Base-by-base conservation (phyloP, 106 monocot species). In the Allium cepa region DNA sequence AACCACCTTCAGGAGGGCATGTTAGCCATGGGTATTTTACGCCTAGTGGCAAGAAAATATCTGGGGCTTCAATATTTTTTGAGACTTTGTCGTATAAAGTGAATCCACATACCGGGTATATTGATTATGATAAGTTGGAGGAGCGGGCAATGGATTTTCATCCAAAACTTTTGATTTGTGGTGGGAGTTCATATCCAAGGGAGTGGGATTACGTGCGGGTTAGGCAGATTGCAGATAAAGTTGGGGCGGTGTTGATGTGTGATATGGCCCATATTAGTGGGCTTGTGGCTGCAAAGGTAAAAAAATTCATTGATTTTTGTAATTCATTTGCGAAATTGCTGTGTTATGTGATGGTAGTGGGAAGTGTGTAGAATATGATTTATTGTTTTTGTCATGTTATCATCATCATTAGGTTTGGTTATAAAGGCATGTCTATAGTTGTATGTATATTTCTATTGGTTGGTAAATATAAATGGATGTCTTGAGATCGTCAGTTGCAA, bases 221-320 rank as follows among this genome's bases (percentile, higher is more conserved):
- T 68, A 66, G 88, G 68, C 84, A 84, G 73, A 81, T 84, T 71
- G 79, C 88, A 3, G 81, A 88, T 57, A 84, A 84, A 68, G 84
- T 84, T 75, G 84, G 88, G 10, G 88, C 88, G 11, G 72, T 84
- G 13, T 69, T 88, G 63, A 84, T 88, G 88, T 88, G 88, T 69
- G 88, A 88, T 53, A 88, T 88, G 88, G 88, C 88, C 60, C 88
- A 88, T 18, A 88, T 88, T 59, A 88, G 88, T 53, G 88, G 88
- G 26, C 69, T 88, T 71, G 84, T 88, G 28, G 88, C 88, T 52
- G 81, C 88, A 3, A 88, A 88, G 88, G 88, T 88, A 60, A 59
- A 56, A 22, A 48, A 16, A 48, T 71, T 11, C 18, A 18, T 59
- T 22, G n/a, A 51, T 11, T 50, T 12, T 10, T 14, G 12, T 63